Percentiles rank a stretch among this genome's conserved stretches.
phyloP scores from a whole-genome alignment of 2,329 filamentous ascomycete species.

The Taxawa tesnikishii region DNA sequence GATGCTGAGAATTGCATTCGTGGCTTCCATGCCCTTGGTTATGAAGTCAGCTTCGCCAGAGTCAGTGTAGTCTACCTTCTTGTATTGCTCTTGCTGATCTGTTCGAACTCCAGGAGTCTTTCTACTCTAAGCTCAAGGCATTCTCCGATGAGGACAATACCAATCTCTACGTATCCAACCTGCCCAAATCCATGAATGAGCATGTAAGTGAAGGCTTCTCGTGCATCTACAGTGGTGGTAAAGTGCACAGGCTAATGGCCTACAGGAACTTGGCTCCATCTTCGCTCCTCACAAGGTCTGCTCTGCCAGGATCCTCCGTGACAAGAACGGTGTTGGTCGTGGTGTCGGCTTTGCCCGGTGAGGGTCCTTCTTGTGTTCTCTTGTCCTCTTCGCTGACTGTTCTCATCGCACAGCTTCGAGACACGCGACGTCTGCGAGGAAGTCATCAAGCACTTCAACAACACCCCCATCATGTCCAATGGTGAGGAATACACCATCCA shows the following conservation, averaged over 20 bases:
- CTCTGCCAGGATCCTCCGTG: slow-evolving; percentile 89
- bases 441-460: slow-evolving; percentile 78
- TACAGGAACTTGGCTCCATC: slow-evolving; percentile 61
- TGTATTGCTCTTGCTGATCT: slow-evolving; percentile 4
- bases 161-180: slow-evolving; percentile 95
- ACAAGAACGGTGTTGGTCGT: slow-evolving; percentile 82
- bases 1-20: slow-evolving; percentile 94
- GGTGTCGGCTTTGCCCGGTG: slow-evolving; percentile 96
- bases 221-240: background rate
- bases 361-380: slow-evolving; percentile 18
- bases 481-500: slow-evolving; percentile 74
- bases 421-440: slow-evolving; percentile 78
- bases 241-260: too few species aligned
- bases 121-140: slow-evolving; percentile 95
- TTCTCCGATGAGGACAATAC: slow-evolving; percentile 82
- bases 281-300: slow-evolving; percentile 73
- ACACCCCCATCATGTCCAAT: slow-evolving; percentile 42
- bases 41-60: slow-evolving; percentile 93
- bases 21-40: slow-evolving; percentile 85
- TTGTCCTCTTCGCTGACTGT: slow-evolving; percentile 4
- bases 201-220: too few species aligned
- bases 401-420: slow-evolving; percentile 57
- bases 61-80: slow-evolving; percentile 36
- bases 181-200: slow-evolving; percentile 86
- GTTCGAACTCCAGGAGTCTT: slow-evolving; percentile 60